Base-by-base conservation (phyloP, 2,329 filamentous ascomycete species). In the Alternaria tenuissima region DNA sequence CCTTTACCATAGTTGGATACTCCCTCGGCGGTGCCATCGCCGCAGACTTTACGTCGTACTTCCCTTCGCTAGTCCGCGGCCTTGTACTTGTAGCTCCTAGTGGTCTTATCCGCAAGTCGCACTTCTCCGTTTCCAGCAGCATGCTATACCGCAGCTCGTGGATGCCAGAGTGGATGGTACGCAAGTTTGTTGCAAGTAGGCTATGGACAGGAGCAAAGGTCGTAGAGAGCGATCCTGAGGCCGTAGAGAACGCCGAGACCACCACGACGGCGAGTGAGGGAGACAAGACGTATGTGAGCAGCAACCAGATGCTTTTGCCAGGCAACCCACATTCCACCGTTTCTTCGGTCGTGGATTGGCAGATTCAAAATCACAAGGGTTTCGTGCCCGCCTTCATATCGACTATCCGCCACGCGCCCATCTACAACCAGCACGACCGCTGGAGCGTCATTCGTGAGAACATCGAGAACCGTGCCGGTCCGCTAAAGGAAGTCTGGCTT, bases 21-120 rank as follows among this genome's bases (percentile, higher is more conserved):
- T 93, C 90, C 0, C 83, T 96, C 0, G 92, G 93, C 46, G 93
- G 92, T 36, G 91, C 89, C 14, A 85, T 96, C 41, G 85, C 86
- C 1, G 88, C 87, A 9, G 84, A 88, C 20, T 94, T 95, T 72
- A 86, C 91, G 1, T 84, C 86, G 1, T 87, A 87, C 72, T 91
- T 92, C 70, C 87, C 91, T 0, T 78, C 86, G 48, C 81, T 94
- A 57, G 84, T 97, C 14, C 84, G 85, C 12, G 87, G 85, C 9
- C 82, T 97, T 22, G 83, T 95, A 11, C 85, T 97, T 6, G 85
- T 97, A 42, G 92, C 93, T 0, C 93, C 94, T 0, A 85, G 89
- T 0, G 94, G 94, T 0, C 82, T 97, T 44, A 87, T 97, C 49
- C 85, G 90, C n/a, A 78, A 81, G 5, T 80, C 81, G 14, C 87